phyloP scores from a whole-genome alignment of 208 protist genomes.

The Leishmania lainsoni region DNA sequence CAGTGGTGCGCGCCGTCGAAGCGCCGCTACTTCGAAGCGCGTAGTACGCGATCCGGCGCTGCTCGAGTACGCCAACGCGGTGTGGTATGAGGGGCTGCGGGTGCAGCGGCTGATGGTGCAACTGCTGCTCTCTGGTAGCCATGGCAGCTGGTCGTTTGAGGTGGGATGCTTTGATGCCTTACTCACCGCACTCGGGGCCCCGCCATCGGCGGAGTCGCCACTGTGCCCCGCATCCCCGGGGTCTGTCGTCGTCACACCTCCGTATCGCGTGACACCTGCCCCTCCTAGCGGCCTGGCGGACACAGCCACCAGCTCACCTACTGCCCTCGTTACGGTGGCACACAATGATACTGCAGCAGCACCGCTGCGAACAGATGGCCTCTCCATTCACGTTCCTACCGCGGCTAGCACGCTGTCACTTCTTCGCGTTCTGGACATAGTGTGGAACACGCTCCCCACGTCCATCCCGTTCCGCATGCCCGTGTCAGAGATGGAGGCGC shows the following conservation, averaged over 20 bases:
- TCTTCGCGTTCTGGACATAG: slow-evolving; percentile 53
- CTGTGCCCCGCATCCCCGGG: neutral
- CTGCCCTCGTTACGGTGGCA: slow-evolving; percentile 1
- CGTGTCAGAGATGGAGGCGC: slow-evolving; percentile 74
- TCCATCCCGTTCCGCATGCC: slow-evolving; percentile 58
- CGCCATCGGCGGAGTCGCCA: neutral
- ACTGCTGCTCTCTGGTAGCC: slow-evolving; percentile 27
- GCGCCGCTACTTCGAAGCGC: neutral
- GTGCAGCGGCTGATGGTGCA: slow-evolving; percentile 68
- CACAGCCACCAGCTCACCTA: neutral
- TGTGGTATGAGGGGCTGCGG: slow-evolving; percentile 67
- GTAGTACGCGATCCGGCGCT: slow-evolving; percentile 17
- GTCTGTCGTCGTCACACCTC: neutral
- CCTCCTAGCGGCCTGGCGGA: neutral
- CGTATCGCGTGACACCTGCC: neutral
- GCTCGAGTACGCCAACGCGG: slow-evolving; percentile 31
- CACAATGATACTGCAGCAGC: neutral
- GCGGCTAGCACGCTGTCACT: slow-evolving; percentile 35
- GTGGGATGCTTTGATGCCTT: slow-evolving; percentile 10
- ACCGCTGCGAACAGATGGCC: neutral
- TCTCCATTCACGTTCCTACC: slow-evolving; percentile 22
- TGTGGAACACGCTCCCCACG: slow-evolving; percentile 40
- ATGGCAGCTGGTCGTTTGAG: slow-evolving; percentile 9
- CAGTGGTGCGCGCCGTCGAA: neutral
- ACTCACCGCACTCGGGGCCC: slow-evolving; percentile 12